Evolutionary conservation across 1,139 yeast species (phyloP).

Genomic region (Torulaspora globosa): DNA sequence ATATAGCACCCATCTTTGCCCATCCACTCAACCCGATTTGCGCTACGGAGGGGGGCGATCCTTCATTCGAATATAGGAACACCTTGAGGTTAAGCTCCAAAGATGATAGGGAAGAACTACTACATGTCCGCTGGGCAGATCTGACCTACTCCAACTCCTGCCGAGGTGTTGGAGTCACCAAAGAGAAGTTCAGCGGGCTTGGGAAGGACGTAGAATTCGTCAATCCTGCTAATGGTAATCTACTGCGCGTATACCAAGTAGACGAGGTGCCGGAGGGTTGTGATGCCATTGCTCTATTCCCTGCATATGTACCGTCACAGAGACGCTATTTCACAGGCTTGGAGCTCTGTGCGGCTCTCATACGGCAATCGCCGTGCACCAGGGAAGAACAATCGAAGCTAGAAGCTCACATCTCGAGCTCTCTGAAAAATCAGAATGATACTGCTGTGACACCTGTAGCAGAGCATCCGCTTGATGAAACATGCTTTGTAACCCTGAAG

Average conservation of each 20-base stretch:
- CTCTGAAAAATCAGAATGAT: neutral
- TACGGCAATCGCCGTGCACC: conserved; percentile 13
- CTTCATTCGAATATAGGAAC: conserved; percentile 9
- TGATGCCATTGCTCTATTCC: conserved; percentile 27
- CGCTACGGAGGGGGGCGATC: neutral
- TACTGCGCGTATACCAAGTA: conserved; percentile 15
- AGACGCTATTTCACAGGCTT: conserved; percentile 14
- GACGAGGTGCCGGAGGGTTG: conserved; percentile 15
- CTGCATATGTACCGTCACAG: conserved; percentile 18
- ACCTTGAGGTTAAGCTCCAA: conserved; percentile 11
- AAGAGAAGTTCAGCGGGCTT: conserved; percentile 3
- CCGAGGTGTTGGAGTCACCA: conserved; percentile 22
- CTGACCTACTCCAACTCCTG: conserved; percentile 18
- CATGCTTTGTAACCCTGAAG: conserved; percentile 6
- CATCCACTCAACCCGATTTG: conserved; percentile 10
- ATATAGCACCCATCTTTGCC: conserved; percentile 9
- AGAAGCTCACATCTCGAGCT: conserved; percentile 1
- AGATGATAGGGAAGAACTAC: conserved; percentile 4
- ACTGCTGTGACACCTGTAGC: neutral
- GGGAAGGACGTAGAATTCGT: conserved; percentile 6
- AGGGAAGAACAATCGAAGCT: conserved; percentile 1
- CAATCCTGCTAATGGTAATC: conserved; percentile 15
- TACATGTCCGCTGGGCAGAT: conserved; percentile 23
- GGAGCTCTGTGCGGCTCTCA: conserved; percentile 15
- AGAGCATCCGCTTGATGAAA: neutral